Evolutionary conservation across 1,284 basidiomycete genomes (phyloP).

Genomic region (Vanrija sp.): DNA sequence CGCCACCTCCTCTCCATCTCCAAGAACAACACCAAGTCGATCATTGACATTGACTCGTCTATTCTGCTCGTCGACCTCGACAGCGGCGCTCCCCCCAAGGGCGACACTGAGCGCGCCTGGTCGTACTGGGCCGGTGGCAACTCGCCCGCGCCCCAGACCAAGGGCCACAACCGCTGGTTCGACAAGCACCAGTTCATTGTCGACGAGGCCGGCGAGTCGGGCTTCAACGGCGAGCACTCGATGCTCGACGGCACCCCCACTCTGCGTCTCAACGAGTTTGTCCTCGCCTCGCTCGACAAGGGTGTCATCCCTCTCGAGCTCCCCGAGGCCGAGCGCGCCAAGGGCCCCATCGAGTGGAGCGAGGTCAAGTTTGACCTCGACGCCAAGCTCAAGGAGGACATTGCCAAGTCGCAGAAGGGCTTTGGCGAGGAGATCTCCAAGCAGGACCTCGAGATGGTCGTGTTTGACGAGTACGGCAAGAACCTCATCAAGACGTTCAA

Average conservation of each 20-base stretch:
- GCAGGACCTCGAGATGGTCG: conserved; percentile 81
- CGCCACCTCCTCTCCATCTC: conserved; percentile 63
- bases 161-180: conserved; percentile 85
- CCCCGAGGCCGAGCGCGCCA: conserved; percentile 47
- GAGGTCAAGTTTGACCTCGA: conserved; percentile 74
- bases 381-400: conserved; percentile 47
- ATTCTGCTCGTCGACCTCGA: conserved; percentile 87
- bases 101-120: conserved; percentile 72
- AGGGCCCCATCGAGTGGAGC: conserved; percentile 54
- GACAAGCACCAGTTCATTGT: conserved; percentile 97
- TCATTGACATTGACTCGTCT: conserved; percentile 82
- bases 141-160: conserved; percentile 27
- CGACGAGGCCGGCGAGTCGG: conserved; percentile 88
- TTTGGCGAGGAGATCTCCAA: conserved; percentile 73
- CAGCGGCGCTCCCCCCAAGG: conserved; percentile 44
- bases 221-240: conserved; percentile 63
- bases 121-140: conserved; percentile 80
- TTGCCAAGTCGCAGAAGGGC: conserved; percentile 59
- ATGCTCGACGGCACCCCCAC: conserved; percentile 85
- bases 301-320: conserved; percentile 66
- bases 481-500: conserved; percentile 82
- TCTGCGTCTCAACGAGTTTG: conserved; percentile 90
- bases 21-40: conserved; percentile 60
- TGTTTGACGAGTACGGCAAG: conserved; percentile 92
- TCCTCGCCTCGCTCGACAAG: conserved; percentile 72